Evolutionary conservation across 2,329 filamentous ascomycete genomes (phyloP).

Genomic region (Elsinoe batatas): DNA sequence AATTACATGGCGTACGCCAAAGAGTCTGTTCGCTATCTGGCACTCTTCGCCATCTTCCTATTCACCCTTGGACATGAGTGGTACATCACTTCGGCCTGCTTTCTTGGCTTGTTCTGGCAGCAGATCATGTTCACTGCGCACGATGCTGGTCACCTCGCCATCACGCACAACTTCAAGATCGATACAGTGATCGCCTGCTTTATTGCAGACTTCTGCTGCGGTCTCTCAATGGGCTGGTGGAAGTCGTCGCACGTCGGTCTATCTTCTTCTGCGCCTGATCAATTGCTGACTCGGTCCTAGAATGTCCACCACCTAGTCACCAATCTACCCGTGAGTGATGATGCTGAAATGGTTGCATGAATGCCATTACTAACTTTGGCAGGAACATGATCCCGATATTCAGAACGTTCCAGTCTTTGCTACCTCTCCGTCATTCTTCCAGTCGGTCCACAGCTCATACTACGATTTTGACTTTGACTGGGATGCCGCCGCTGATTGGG

Average conservation of each 20-base stretch:
- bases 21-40: slow-evolving; percentile 46
- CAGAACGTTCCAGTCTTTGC: slow-evolving; percentile 75
- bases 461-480: slow-evolving; percentile 74
- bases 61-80: slow-evolving; percentile 40
- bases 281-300: slow-evolving; percentile 29
- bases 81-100: slow-evolving; percentile 49
- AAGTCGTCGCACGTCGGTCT: slow-evolving; percentile 30
- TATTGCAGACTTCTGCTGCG: slow-evolving; percentile 55
- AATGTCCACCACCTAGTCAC: slow-evolving; percentile 60
- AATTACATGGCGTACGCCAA: slow-evolving; percentile 50
- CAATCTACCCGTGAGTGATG: slow-evolving; percentile 43
- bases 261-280: too few species aligned
- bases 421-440: slow-evolving; percentile 70
- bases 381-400: slow-evolving; percentile 33
- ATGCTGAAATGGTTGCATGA: slow-evolving; percentile 3
- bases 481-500: slow-evolving; percentile 60
- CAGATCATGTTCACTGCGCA: slow-evolving; percentile 61
- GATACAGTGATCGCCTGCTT: slow-evolving; percentile 55
- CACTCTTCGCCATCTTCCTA: slow-evolving; percentile 43
- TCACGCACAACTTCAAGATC: slow-evolving; percentile 48
- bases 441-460: slow-evolving; percentile 65
- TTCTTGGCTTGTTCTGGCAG: slow-evolving; percentile 56
- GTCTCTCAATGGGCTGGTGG: slow-evolving; percentile 59
- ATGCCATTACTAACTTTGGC: neutral
- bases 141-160: slow-evolving; percentile 54